phyloP scores from a whole-genome alignment of 257 asterid species.

The Capsicum chinense region DNA sequence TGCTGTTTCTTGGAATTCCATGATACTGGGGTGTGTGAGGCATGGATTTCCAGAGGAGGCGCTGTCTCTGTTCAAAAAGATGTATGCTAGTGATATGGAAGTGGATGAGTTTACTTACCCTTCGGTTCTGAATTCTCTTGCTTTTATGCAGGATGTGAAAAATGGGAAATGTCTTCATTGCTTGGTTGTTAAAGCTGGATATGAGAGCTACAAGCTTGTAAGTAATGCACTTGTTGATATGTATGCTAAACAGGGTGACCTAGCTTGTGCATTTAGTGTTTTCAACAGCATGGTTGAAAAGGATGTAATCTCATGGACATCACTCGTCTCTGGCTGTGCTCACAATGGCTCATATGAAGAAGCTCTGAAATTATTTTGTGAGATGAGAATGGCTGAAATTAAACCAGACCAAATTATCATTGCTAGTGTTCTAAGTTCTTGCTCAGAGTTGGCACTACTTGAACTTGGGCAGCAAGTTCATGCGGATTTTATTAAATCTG shows the following conservation, averaged over 20 bases:
- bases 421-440: slow-evolving; percentile 71
- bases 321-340: slow-evolving; percentile 73
- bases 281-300: slow-evolving; percentile 54
- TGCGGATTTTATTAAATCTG: slow-evolving; percentile 54
- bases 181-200: slow-evolving; percentile 70
- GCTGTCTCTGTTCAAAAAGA: slow-evolving; percentile 53
- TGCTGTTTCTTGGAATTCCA: slow-evolving; percentile 71
- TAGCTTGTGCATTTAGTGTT: slow-evolving; percentile 48
- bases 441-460: slow-evolving; percentile 69
- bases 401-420: slow-evolving; percentile 57
- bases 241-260: slow-evolving; percentile 72
- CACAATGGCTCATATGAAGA: slow-evolving; percentile 59
- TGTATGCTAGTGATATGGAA: slow-evolving; percentile 59
- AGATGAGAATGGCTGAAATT: slow-evolving; percentile 58
- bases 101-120: slow-evolving; percentile 78
- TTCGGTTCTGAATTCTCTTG: slow-evolving; percentile 72
- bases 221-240: slow-evolving; percentile 80
- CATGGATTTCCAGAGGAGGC: slow-evolving; percentile 58
- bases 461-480: slow-evolving; percentile 76
- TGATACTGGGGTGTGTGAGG: slow-evolving; percentile 73
- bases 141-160: slow-evolving; percentile 46
- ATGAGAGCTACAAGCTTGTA: slow-evolving; percentile 51
- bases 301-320: slow-evolving; percentile 91
- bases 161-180: slow-evolving; percentile 58
- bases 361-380: slow-evolving; percentile 57